Conservation (phyloP, 345 rosid species). For the Gossypium anomalum region DNA sequence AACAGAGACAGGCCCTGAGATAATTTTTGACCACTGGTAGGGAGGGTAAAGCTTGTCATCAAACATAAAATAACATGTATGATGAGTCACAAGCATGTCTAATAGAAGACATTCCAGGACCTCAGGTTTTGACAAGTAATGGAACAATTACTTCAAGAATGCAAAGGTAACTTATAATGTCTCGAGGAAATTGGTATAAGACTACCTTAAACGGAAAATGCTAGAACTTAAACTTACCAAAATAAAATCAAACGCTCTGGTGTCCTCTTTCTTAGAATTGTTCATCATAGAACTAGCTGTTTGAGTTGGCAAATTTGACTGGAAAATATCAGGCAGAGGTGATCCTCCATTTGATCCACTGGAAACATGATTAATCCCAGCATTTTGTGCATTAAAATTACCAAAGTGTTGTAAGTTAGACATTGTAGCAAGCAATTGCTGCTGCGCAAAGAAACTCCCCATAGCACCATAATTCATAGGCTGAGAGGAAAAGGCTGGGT, state of each 20-base stretch:
- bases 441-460: conserved; percentile 70
- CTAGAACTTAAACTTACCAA: conserved; percentile 52
- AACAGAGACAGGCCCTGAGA: neutral
- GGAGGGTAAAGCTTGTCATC: no score
- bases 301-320: conserved; percentile 57
- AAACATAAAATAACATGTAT: no score
- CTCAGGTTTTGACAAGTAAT: no score
- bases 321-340: conserved; percentile 71
- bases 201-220: neutral
- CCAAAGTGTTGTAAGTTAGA: conserved; percentile 71
- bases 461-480: conserved; percentile 60
- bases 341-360: conserved; percentile 23
- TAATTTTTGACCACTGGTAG: no score
- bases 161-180: no score
- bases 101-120: no score
- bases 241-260: conserved; percentile 90
- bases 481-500: conserved; percentile 62
- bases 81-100: no score
- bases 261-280: conserved; percentile 64
- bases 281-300: conserved; percentile 52
- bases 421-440: conserved; percentile 72
- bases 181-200: neutral
- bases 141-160: neutral
- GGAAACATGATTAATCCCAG: conserved; percentile 29
- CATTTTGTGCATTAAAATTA: conserved; percentile 50